phyloP scores from a whole-genome alignment of 345 rosid species.

The Viola odorata region DNA sequence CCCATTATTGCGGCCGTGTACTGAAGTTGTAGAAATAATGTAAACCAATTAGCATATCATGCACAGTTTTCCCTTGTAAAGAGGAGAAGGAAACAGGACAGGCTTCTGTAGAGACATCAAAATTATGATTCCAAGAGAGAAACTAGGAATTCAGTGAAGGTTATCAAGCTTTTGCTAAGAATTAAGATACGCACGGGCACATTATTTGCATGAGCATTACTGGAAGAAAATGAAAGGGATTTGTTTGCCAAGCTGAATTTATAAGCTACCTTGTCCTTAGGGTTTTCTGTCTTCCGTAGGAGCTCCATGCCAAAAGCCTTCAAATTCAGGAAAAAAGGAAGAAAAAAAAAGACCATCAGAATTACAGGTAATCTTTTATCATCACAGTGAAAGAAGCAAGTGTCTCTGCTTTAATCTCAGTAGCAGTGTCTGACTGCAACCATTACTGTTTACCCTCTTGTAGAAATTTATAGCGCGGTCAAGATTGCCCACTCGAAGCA shows the following conservation, averaged over 20 bases:
- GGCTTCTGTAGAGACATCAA: background rate
- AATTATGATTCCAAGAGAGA: background rate
- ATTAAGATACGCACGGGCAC: background rate
- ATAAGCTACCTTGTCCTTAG: constrained; percentile 12
- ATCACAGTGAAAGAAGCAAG: background rate
- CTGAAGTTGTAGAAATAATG: constrained; percentile 9
- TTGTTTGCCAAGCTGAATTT: background rate
- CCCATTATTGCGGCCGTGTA: constrained; percentile 42
- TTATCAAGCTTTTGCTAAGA: background rate
- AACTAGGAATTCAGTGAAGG: background rate
- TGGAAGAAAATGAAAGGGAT: background rate
- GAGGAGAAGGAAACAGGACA: background rate
- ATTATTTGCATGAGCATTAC: background rate
- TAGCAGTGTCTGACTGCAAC: background rate
- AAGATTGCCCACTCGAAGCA: constrained; percentile 25
- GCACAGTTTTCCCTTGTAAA: background rate
- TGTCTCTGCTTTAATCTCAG: background rate
- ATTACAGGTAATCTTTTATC: background rate
- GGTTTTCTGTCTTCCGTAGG: constrained; percentile 14
- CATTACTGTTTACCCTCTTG: constrained; percentile 14
- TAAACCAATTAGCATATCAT: background rate
- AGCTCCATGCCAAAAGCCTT: constrained; percentile 28
- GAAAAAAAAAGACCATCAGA: background rate
- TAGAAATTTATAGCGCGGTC: constrained; percentile 16
- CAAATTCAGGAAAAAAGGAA: constrained; percentile 10